Evolutionary conservation across 129 eudicot species (phyloP), one percentile per base, ranked within the genome.

Genomic region (Solidago caesia): DNA sequence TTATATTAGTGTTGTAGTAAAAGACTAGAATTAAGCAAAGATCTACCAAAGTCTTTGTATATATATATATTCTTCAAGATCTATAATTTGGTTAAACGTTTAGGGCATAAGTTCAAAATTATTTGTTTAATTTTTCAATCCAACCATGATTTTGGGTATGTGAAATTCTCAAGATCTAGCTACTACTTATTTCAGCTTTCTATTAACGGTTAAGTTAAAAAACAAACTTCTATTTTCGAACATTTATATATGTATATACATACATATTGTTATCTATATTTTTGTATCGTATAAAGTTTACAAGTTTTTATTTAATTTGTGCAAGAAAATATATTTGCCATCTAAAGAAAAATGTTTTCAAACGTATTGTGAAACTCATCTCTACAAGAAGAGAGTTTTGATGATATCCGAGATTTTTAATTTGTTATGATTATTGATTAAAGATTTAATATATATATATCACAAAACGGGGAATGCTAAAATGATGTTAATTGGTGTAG

Each of bases 121-220:
- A 21, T 21, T 21, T 21, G 21, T 21, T 21, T 21, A 21, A 21
- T 21, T 21, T 21, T 21, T 21, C 21, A 21, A 21, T 21, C 21
- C 21, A 21, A 21, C 56, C 13, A 48, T 27, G 27, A 70, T 51
- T 69, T 15, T 71, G 16, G 75, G 51, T 71, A 70, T 5, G 51
- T 21, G 21, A 39, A 12, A 71, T 56, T 4, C 49, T 71, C 64
- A 27, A 69, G 73, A 69, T 71, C 65, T 21, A 21, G 21, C 21
- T 41, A 39, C 52, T 14, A 43, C 12, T 33, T 14, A 13, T 7
- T 13, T 66, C n/a, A 12, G 44, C 21, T 15, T 64, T 64, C 67
- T 53, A 5, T 41, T 29, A 21, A 21, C 44, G 11, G 5, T 41
- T 64, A 64, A 21, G 21, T 21, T 0, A 21, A 21, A 21, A 21